Conservation (phyloP, 2,329 filamentous ascomycete species). For the Verticillium nonalfalfae region DNA sequence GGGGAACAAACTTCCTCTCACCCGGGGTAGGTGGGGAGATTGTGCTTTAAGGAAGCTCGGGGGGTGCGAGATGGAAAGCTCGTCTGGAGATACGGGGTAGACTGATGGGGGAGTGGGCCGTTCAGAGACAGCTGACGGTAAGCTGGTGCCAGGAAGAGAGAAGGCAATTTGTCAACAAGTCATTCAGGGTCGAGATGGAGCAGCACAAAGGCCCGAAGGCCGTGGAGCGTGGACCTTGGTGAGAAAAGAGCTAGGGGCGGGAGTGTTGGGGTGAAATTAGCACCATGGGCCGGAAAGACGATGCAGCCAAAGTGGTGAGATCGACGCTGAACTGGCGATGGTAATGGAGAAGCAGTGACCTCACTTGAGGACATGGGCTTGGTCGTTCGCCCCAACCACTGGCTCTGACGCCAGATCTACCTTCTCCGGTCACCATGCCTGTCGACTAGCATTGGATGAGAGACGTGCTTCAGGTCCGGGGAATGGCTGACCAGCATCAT, state of each 20-base stretch:
- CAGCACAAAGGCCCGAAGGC: neutral
- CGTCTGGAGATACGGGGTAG: neutral
- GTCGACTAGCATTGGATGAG: neutral
- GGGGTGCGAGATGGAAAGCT: neutral
- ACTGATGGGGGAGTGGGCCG: neutral
- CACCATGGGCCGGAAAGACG: neutral
- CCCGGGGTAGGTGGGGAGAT: conserved; percentile 1
- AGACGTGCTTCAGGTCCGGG: neutral
- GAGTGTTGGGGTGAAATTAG: neutral
- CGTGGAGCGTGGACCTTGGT: neutral
- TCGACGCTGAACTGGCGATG: neutral
- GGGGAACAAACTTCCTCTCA: neutral
- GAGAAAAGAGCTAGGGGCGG: neutral
- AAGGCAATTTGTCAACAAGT: neutral
- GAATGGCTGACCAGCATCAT: neutral
- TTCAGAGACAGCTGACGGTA: neutral
- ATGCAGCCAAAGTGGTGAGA: neutral
- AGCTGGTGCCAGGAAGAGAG: neutral
- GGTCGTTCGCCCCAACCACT: neutral
- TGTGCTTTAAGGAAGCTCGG: neutral
- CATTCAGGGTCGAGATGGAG: neutral
- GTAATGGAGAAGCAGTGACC: neutral
- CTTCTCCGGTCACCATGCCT: neutral
- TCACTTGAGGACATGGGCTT: neutral
- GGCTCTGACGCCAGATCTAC: neutral